Evolutionary conservation across 2,329 filamentous ascomycete genomes (phyloP).

Genomic region (Verticillium klebahnii): DNA sequence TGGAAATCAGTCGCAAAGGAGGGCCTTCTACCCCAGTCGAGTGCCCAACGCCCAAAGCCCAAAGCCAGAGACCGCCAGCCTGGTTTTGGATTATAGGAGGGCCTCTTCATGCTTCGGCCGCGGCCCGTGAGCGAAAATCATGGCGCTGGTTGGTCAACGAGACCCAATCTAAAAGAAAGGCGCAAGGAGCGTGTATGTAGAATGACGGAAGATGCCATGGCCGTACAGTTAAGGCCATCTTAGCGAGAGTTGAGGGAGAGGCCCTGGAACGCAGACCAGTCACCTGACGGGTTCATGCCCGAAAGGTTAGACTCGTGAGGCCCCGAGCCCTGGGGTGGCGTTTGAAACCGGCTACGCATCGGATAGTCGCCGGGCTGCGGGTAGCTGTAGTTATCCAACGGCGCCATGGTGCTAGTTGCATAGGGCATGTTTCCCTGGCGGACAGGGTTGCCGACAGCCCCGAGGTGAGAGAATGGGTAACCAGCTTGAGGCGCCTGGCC

Average conservation of each 20-base stretch:
- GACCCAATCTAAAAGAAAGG: not conserved
- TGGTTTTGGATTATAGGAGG: not conserved
- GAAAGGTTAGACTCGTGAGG: slow-evolving; percentile 20
- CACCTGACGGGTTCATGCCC: slow-evolving; percentile 32
- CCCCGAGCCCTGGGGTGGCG: slow-evolving; percentile 27
- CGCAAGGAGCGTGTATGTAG: not conserved
- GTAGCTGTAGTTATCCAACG: slow-evolving; percentile 40
- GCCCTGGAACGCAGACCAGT: slow-evolving; percentile 66
- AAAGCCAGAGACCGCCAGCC: not conserved
- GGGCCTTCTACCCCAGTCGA: not conserved
- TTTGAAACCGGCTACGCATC: slow-evolving; percentile 42
- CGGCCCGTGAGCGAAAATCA: not conserved
- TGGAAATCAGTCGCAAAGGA: not conserved
- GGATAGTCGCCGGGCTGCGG: slow-evolving; percentile 38
- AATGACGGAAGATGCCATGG: not conserved
- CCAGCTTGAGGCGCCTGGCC: slow-evolving; percentile 19
- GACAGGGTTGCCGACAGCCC: slow-evolving; percentile 20
- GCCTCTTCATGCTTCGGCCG: not conserved
- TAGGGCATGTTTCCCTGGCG: slow-evolving; percentile 32
- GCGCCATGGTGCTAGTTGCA: slow-evolving; percentile 31
- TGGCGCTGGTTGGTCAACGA: not conserved
- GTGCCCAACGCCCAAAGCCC: not conserved
- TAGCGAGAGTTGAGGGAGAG: slow-evolving; percentile 65
- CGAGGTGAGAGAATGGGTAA: slow-evolving; percentile 25
- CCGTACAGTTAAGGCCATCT: slow-evolving; percentile 8